phyloP scores from a whole-genome alignment of 257 asterid genomes.

The Scutellaria barbata region DNA sequence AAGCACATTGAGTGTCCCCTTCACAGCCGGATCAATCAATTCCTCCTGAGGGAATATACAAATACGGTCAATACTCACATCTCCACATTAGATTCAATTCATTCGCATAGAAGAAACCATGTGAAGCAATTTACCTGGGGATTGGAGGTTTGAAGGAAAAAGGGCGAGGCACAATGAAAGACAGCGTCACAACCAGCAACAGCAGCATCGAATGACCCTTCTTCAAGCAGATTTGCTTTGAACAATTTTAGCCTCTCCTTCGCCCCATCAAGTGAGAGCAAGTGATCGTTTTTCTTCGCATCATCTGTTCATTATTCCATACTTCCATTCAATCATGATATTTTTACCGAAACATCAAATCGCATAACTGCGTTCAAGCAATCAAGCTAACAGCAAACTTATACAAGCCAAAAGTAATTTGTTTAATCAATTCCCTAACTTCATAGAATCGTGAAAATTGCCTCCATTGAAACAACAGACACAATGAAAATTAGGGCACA shows the following conservation, averaged over 20 bases:
- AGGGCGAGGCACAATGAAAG: constrained; percentile 60
- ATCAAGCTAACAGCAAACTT: background rate
- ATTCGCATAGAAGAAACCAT: background rate
- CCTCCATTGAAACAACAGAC: background rate
- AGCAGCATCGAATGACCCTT: constrained; percentile 49
- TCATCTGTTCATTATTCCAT: constrained; percentile 36
- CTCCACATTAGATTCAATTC: too few relatives aligned
- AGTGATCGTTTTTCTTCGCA: constrained; percentile 42
- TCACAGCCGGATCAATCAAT: constrained; percentile 69
- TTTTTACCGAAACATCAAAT: too few relatives aligned
- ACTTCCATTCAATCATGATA: background rate
- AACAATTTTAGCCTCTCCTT: constrained; percentile 57
- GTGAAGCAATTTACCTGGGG: constrained; percentile 42
- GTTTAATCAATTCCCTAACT: too few relatives aligned
- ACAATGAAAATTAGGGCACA: background rate
- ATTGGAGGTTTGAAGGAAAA: constrained; percentile 22
- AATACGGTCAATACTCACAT: background rate
- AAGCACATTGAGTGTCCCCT: constrained; percentile 79
- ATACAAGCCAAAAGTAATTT: too few relatives aligned
- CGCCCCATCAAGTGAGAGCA: constrained; percentile 56
- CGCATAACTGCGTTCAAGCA: background rate
- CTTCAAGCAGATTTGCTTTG: constrained; percentile 49
- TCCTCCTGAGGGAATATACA: constrained; percentile 48
- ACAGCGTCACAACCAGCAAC: constrained; percentile 61
- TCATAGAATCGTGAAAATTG: background rate